Evolutionary conservation across 495 filamentous ascomycete genomes (phyloP), one percentile per base, ranked within the genome.

Genomic region (Apodospora peruviana): DNA sequence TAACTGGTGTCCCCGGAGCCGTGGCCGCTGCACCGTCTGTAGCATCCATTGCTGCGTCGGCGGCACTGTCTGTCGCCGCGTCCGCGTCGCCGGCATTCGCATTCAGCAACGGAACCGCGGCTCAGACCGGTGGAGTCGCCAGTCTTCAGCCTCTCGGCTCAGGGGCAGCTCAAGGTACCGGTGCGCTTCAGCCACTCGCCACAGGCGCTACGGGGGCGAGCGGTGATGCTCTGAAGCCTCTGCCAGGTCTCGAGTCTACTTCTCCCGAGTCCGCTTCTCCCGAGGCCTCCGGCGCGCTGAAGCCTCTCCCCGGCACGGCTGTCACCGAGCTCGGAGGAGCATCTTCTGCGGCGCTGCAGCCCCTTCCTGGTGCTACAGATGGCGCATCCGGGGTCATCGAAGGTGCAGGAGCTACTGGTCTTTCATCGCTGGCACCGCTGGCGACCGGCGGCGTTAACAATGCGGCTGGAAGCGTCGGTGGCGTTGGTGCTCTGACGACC

Each of bases 51-150:
- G n/a, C n/a, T n/a, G n/a, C n/a, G n/a, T n/a, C n/a, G n/a, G n/a
- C n/a, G n/a, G n/a, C n/a, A n/a, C n/a, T n/a, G n/a, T n/a, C n/a
- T n/a, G n/a, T n/a, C n/a, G n/a, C n/a, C n/a, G n/a, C n/a, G n/a
- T n/a, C n/a, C n/a, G n/a, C n/a, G n/a, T n/a, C n/a, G n/a, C n/a
- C n/a, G n/a, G n/a, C n/a, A n/a, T n/a, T n/a, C 21, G 20, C 35
- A 5, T 42, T 49, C 24, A 49, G 7, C 9, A 49, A 43, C 17
- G 38, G 38, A 23, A 49, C 47, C 11, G 34, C 44, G 16, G 29
- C 44, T n/a, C n/a, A n/a, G n/a, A n/a, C n/a, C n/a, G n/a, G n/a
- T n/a, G 44, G 20, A 42, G 34, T 18, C 34, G 37, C 11, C 8
- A 12, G 27, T 12, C 7, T 32, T 12, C 27, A 32, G 12, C 27